Evolutionary conservation across 1,284 basidiomycete species (phyloP).

Genomic region (Tremellales sp.): DNA sequence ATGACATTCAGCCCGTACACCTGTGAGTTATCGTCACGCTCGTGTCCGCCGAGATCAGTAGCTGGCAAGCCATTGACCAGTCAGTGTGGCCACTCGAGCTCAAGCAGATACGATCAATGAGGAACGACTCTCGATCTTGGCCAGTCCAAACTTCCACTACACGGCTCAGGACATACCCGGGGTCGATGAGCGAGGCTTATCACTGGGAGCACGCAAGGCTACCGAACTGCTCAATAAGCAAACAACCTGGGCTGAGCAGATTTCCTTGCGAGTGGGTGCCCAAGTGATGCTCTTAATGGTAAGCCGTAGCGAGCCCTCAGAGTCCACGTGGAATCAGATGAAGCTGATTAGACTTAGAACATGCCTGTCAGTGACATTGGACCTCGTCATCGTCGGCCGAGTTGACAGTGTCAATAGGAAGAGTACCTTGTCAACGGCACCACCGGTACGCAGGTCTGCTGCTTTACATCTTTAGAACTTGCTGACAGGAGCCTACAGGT

Average conservation of each 20-base stretch:
- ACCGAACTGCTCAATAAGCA: background rate
- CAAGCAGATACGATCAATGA: background rate
- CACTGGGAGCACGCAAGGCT: background rate
- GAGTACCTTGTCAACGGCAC: background rate
- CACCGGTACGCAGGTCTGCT: background rate
- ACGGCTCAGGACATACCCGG: background rate
- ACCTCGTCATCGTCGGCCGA: too few species aligned
- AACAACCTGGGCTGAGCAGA: background rate
- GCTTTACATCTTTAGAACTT: background rate
- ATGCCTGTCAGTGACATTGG: background rate
- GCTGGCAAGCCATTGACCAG: too few species aligned
- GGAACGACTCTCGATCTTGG: background rate
- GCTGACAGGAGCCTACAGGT: slow-evolving; percentile 2
- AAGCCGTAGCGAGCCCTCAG: background rate
- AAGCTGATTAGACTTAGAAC: slow-evolving; percentile 2
- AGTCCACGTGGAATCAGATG: background rate
- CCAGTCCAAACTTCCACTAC: background rate
- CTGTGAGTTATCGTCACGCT: slow-evolving; percentile 5
- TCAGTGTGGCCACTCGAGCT: background rate
- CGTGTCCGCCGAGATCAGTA: too few species aligned
- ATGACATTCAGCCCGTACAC: slow-evolving; percentile 11
- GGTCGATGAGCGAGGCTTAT: background rate
- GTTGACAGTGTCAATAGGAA: background rate
- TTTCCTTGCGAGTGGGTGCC: slow-evolving; percentile 51
- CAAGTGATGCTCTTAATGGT: slow-evolving; percentile 54